These are phyloP conservation scores for Albizia julibrissin DNA, from an alignment of 306 rosid species.

Conservation along the genomic window DNA sequence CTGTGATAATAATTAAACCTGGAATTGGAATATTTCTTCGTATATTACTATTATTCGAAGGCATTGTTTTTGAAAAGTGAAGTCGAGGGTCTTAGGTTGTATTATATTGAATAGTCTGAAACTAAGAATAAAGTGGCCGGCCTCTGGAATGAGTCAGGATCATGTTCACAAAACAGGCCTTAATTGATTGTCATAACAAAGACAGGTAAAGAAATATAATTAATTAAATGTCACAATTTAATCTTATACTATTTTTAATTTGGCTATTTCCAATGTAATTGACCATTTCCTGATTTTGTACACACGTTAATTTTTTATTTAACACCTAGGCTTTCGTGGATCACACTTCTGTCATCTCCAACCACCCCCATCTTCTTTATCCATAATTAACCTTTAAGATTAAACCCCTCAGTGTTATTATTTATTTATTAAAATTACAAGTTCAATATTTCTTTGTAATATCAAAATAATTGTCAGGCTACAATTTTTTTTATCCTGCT, in stretches of 20 bases:
- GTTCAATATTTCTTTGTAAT: not conserved
- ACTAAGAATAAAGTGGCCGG: slow-evolving; percentile 26
- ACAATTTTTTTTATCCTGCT: too few relatives aligned
- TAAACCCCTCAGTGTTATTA: not conserved
- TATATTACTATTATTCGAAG: not conserved
- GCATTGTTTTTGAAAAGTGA: not conserved
- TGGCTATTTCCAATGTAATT: not conserved
- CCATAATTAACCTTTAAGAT: not conserved
- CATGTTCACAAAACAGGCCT: not conserved
- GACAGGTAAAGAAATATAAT: not conserved
- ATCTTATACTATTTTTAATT: not conserved
- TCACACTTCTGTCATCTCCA: slow-evolving; percentile 16
- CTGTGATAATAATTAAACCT: not conserved
- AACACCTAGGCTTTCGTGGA: not conserved
- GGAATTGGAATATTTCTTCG: slow-evolving; percentile 30
- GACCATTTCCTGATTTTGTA: slow-evolving; percentile 26
- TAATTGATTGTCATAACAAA: not conserved
- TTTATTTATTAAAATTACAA: not conserved
- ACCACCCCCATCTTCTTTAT: not conserved
- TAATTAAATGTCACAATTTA: not conserved
- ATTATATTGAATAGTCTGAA: slow-evolving; percentile 1
- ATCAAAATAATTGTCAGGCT: not conserved
- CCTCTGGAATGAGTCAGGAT: slow-evolving; percentile 10
- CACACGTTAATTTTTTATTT: not conserved
- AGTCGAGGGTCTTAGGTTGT: not conserved